Evolutionary conservation across 1,284 basidiomycete genomes (phyloP).

Genomic region (Pholiota adiposa): DNA sequence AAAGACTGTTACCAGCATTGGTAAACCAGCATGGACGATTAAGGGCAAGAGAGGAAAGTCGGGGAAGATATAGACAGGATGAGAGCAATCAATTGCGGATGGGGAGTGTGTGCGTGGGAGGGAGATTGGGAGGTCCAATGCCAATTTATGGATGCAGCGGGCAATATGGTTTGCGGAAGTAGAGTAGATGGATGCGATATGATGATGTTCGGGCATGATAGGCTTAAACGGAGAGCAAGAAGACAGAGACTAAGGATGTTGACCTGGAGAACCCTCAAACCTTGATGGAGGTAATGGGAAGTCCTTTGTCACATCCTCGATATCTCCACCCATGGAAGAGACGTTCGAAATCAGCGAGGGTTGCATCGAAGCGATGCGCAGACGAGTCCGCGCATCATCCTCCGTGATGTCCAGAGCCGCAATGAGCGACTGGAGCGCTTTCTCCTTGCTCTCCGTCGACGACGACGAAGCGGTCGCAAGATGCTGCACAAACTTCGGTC

Average conservation of each 20-base stretch:
- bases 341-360: constrained; percentile 41
- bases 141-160: background rate
- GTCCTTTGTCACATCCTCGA: constrained; percentile 38
- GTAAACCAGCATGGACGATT: background rate
- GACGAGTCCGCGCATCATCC: constrained; percentile 44
- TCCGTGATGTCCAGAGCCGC: constrained; percentile 59
- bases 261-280: constrained; percentile 12
- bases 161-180: constrained; percentile 4
- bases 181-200: background rate
- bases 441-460: constrained; percentile 44
- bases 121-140: background rate
- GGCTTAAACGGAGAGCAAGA: background rate
- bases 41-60: background rate
- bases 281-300: constrained; percentile 39
- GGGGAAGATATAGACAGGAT: background rate
- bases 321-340: constrained; percentile 37
- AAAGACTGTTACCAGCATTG: background rate
- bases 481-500: constrained; percentile 33
- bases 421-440: constrained; percentile 62
- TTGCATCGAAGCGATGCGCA: constrained; percentile 54
- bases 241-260: constrained; percentile 2
- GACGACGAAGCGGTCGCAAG: constrained; percentile 31
- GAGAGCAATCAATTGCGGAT: background rate
- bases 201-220: background rate
- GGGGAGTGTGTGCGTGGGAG: background rate